Evolutionary conservation across 2,329 filamentous ascomycete species (phyloP), one percentile per base, ranked within the genome.

Genomic region (Sclerotinia trifoliorum): DNA sequence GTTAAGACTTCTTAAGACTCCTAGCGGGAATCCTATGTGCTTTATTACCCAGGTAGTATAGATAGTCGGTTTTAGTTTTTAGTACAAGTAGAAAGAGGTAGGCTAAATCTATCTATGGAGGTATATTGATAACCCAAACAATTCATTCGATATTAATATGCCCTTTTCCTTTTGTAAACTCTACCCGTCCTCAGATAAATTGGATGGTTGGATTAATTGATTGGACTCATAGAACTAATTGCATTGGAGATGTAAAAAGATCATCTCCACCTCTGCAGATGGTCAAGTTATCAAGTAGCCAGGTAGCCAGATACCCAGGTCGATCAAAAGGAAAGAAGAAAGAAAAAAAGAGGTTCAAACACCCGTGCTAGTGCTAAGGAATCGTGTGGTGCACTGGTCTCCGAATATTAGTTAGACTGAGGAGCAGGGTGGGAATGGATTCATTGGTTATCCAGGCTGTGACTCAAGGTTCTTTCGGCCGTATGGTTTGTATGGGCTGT

Each of bases 391-490:
- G 32, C 55, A 58, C 35, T 44, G 55, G n/a, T 58, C n/a, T 7
- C 32, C 58, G 24, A 61, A 61, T 24, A 49, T 39, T 42, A 26
- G 42, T 10, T 54, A 42, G 32, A 44, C 48, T 60, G 46, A 42
- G 44, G 42, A 32, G 7, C 58, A 49, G 26, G 58, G 58, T 61
- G 58, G 44, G 58, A 61, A 49, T 61, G 58, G 44, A 24, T 61
- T 61, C 58, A 61, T 61, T 61, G 58, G 58, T 32, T 61, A 8
- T 49, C 58, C n/a, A 49, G 26, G 58, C 58, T 49, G 44, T 32
- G 19, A 17, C 49, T 24, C 58, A 61, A 61, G 58, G 44, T 48
- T 60, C 42, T 46, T 54, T 60, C 42, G 57, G 57, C 57, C 48
- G 42, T 32, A 46, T 57, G 55, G 51, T 24, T 7, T 60, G 42